Evolutionary conservation across 306 rosid species (phyloP), one percentile per base, ranked within the genome.

Genomic region (Quercus berberidifolia): DNA sequence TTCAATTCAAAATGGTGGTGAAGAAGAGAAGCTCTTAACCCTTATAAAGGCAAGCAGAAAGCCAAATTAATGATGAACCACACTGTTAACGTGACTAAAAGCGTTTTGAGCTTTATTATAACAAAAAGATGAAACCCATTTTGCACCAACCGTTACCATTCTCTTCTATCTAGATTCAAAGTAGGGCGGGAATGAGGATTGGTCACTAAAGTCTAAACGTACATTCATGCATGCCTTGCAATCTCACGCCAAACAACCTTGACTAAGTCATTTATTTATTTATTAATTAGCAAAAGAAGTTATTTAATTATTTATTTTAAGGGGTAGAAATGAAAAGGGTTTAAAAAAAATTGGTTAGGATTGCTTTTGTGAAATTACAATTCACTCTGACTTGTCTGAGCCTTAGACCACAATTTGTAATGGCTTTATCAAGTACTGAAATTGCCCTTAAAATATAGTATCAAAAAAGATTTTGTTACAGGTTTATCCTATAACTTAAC

Each of bases 201-300:
- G 8, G 38, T 63, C 9, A 5, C 54, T 49, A 12, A 49, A 11
- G 54, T 41, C 46, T 41, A 41, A 41, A 2, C 46, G 46, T 49
- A 49, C 28, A 4, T 20, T 30, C 6, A 13, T 30, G 67, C 81
- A 80, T 46, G 84, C 52, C 76, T 73, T 77, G 85, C 71, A 79
- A 59, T 80, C 67, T 73, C 74, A 71, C 70, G 54, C 83, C 67
- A 43, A 72, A 76, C 74, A 23, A 18, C 75, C 73, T 59, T 74
- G 64, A 49, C 26, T 10, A 12, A 21, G 26, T 21, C 13, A 19
- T 10, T 59, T 9, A n/a, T 59, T 59, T 2, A 7, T 57, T 35
- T 33, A 33, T 33, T 33, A 0, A 35, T 38, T 41, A 41, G 46
- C 46, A 2, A 41, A 8, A 8, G 46, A 41, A 41, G 46, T 41